These are phyloP conservation scores for Schwanniomyces vanrijiae DNA, from an alignment of 805 yeast genomes.

Conservation along the genomic window DNA sequence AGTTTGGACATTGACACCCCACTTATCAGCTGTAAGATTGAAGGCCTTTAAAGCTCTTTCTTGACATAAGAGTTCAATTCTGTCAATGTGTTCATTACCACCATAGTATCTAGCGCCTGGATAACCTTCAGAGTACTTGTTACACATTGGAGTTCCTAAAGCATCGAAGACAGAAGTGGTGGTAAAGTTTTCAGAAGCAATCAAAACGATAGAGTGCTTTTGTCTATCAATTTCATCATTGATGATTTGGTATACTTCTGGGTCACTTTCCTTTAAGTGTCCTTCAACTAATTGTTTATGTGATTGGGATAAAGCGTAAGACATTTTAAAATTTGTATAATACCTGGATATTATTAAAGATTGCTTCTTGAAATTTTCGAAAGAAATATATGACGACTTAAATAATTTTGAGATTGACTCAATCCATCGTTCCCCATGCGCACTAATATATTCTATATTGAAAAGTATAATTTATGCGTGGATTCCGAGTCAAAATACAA, in stretches of 20 bases:
- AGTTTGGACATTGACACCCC: constrained; percentile 98
- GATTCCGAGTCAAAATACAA: constrained; percentile 6
- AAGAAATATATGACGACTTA: neutral
- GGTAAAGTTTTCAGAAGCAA: constrained; percentile 96
- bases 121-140: constrained; percentile 97
- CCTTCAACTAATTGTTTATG: constrained; percentile 59
- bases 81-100: constrained; percentile 93
- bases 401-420: constrained; percentile 5
- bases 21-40: constrained; percentile 67
- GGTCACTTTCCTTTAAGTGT: constrained; percentile 69
- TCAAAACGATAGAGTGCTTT: constrained; percentile 85
- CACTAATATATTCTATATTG: neutral
- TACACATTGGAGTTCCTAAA: constrained; percentile 94
- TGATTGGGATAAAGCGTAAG: constrained; percentile 49
- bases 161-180: constrained; percentile 93
- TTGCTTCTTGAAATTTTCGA: neutral
- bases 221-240: constrained; percentile 80
- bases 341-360: neutral
- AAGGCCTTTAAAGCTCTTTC: constrained; percentile 87
- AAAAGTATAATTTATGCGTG: neutral
- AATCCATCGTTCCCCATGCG: constrained; percentile 3
- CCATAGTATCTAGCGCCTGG: constrained; percentile 98
- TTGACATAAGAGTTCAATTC: constrained; percentile 87
- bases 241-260: constrained; percentile 80
- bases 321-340: constrained; percentile 19